A percentile compares a stretch with the other conserved stretches of the same genome.
phyloP scores from a whole-genome alignment of 2,329 filamentous ascomycete species.

The Coniochaeta prunicola region DNA sequence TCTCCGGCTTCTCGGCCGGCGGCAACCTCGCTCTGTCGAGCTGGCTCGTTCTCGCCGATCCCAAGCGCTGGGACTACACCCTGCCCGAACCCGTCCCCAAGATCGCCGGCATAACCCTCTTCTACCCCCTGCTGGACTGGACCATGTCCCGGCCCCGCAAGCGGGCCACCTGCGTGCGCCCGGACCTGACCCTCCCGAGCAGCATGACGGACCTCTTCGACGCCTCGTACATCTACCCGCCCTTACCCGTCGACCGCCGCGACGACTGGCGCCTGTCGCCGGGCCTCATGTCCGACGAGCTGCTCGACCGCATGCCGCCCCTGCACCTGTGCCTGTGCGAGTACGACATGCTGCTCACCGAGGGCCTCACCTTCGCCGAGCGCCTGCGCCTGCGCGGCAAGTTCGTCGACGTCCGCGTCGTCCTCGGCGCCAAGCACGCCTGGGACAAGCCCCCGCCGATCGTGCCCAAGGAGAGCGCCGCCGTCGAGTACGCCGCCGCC shows the following conservation, averaged over 20 bases:
- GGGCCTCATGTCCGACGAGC: constrained; percentile 14
- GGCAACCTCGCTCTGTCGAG: constrained; percentile 46
- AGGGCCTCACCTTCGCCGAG: constrained; percentile 54
- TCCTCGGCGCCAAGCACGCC: constrained; percentile 52
- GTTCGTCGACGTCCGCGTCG: constrained; percentile 49
- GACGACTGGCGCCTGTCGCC: constrained; percentile 28
- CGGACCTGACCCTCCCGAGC: constrained; percentile 51
- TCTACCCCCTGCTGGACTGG: constrained; percentile 58
- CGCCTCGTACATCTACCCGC: constrained; percentile 51
- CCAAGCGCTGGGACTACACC: constrained; percentile 14
- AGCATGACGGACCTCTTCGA: constrained; percentile 57
- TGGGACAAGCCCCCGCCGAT: constrained; percentile 55
- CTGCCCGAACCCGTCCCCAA: constrained; percentile 34
- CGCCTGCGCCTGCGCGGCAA: constrained; percentile 47
- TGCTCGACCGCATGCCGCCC: constrained; percentile 42
- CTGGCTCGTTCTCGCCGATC: constrained; percentile 22
- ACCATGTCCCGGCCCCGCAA: constrained; percentile 49
- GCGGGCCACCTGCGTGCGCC: constrained; percentile 42
- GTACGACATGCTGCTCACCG: constrained; percentile 56
- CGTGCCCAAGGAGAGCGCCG: neutral
- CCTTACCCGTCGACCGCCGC: constrained; percentile 51
- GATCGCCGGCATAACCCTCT: constrained; percentile 48
- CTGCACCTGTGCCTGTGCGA: constrained; percentile 46
- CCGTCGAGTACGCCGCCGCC: neutral
- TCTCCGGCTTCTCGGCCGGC: constrained; percentile 59